A percentile compares a stretch with the other conserved stretches of the same genome.
phyloP scores from a whole-genome alignment of 139 green algal species.

The Deuterostichococcus epilithicus region DNA sequence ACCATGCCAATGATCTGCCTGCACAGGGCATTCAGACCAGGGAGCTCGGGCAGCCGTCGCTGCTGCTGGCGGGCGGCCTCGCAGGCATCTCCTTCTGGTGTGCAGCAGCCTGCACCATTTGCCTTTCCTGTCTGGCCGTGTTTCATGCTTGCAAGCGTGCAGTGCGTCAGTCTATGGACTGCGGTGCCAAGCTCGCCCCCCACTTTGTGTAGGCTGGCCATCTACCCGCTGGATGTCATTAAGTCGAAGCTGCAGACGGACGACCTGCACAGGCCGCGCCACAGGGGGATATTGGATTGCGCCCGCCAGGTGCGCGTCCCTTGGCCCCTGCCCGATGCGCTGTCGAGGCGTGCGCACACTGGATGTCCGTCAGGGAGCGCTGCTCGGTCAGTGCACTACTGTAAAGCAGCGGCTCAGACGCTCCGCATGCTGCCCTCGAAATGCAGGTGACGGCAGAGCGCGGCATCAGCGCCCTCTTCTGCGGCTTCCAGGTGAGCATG shows the following conservation, averaged over 20 bases:
- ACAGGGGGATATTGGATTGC: constrained; percentile 53
- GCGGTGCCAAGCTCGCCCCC: no score
- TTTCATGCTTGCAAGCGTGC: neutral
- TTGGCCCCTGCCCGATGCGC: no score
- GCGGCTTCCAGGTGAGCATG: neutral
- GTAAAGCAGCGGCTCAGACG: neutral
- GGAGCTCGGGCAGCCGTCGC: constrained; percentile 38
- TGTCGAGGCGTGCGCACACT: no score
- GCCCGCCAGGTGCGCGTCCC: constrained; percentile 41
- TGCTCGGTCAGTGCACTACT: no score
- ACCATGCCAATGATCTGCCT: no score
- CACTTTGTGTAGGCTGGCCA: neutral
- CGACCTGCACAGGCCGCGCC: constrained; percentile 34
- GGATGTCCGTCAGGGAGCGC: no score
- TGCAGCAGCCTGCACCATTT: neutral
- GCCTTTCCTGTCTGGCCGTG: no score
- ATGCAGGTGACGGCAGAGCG: neutral
- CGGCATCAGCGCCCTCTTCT: neutral
- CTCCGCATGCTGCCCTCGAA: neutral
- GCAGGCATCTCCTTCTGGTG: constrained; percentile 69
- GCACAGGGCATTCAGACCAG: constrained; percentile 5
- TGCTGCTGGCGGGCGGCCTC: constrained; percentile 65
- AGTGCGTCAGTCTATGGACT: neutral
- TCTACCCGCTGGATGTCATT: constrained; percentile 69
- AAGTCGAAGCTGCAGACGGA: constrained; percentile 67